Base-by-base conservation (phyloP, 306 rosid species). In the Quercus mongolica region DNA sequence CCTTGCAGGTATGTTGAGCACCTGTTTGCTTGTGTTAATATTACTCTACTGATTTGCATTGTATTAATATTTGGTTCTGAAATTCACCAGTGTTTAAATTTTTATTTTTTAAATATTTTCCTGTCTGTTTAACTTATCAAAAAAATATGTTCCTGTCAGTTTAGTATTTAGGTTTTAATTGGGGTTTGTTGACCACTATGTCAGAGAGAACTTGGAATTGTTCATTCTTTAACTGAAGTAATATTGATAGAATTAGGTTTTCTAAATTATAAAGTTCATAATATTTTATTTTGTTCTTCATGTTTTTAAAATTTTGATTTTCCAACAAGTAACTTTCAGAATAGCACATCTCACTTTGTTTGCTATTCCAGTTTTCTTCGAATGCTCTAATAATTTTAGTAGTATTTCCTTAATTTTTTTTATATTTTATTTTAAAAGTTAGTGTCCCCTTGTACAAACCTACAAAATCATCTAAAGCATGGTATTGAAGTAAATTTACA, bases 1-100 rank as follows among this genome's bases (percentile, higher is more conserved):
- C 97, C 62, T 88, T 95, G 85, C 97, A 95, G 98, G 99, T 93
- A 81, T 41, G 90, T 76, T 73, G 20, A 79, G 56, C 77, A 31
- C 70, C 52, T 49, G 56, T 55, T 85, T 77, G 23, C 69, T 77
- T 62, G 6, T 80, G 30, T 51, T 56, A 11, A 30, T 71, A 54
- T 70, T 23, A 55, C 61, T 70, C 62, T 5, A 11, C 69, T 69
- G 21, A 51, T 77, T 63, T 67, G 59, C 56, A 63, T 77, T 15
- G 12, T 38, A 75, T 74, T 80, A 73, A 57, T 68, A 61, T 73
- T 28, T 62, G 55, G 56, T 77, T 72, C 77, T 71, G 52, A 15
- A 72, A 30, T 38, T 79, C 17, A 54, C 26, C 41, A 44, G 51
- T 67, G 26, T 28, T 79, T 62, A 19, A 26, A 31, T 54, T 79